Evolutionary conservation across 2,329 filamentous ascomycete genomes (phyloP), one percentile per base, ranked within the genome.

Genomic region (Aspergillus phoenicis): DNA sequence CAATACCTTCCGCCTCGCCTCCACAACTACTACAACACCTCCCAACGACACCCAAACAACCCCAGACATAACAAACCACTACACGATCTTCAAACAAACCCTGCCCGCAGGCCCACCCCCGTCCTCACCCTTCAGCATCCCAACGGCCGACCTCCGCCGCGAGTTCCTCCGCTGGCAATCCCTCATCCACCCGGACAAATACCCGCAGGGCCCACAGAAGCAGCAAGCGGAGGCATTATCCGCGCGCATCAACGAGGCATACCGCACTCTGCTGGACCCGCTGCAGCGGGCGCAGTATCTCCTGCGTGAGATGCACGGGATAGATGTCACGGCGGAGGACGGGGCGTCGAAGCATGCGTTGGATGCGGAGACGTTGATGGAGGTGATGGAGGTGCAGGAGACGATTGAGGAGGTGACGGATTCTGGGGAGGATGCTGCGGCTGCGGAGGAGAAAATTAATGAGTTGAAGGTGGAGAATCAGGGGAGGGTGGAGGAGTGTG

Each of bases 201-300:
- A 78, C 68, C 79, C 68, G 71, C 61, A 72, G 4, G 74, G 74
- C 2, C 65, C 78, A 4, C 72, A 79, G 39, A 87, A 87, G 68
- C 78, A 80, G 43, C 80, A 84, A 52, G 92, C 93, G 20, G 91
- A 96, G 75, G 90, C 87, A 0, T 81, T 88, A n/a, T 95, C 90
- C 8, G 86, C 91, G 7, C 84, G 86, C 26, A 93, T 98, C 75
- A 98, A 98, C 82, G 89, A 93, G 66, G 95, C 95, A 0, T 98
- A 96, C 83, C 89, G 87, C 71, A 97, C 93, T 2, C 85, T 99
- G 0, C 81, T 85, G 53, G 86, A 89, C 68, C 93, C 95, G 15
- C 81, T 99, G 11, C 77, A 86, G 52, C 87, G 95, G 24, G 93
- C 94, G n/a, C 92, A 97, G 75, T 97, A 98, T 74, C 80, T 98